Base-by-base conservation (phyloP, 768 basidiomycete species). In the Lactifluus subvellereus region DNA sequence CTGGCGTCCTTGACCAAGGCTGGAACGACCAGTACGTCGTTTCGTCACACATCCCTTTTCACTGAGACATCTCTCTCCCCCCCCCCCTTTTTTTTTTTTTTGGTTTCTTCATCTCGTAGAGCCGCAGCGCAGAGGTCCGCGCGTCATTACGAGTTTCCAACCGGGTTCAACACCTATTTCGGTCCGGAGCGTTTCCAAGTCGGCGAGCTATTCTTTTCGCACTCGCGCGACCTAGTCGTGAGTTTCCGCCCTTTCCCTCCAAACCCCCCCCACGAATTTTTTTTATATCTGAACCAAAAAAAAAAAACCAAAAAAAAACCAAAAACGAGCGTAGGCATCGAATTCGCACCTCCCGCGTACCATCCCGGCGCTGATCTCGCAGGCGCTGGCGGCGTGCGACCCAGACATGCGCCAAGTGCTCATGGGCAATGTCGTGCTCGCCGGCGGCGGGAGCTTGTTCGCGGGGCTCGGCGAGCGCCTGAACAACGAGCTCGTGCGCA, bases 101-200 rank as follows among this genome's bases (percentile, higher is more conserved):
- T 22, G 22, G 22, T 22, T 22, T 22, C 27, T 27, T 48, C 16
- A 27, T 30, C 59, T 35, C 60, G n/a, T 70, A 91, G 90, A 66
- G 77, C 76, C 54, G 88, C 85, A 49, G 76, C 79, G 13, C 74
- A 79, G 58, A 82, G 84, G 45, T 81, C 82, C 6, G 72, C 78
- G 45, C 82, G 82, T 66, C 87, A 83, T 66, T 98, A 96, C 76
- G 97, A 99, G 76, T 98, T 99, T 77, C 92, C 97, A 0, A 93
- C 91, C 38, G 97, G 97, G 1, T 98, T 85, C 76, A 92, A 87
- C 71, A 79, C 84, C 10, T 86, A 85, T 70, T 97, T 94, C 74
- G 89, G 88, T 0, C 70, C 81, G 9, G 91, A 98, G 71, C 84
- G 96, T 38, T 91, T 85, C 73, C 77, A 81, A 61, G 85, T 93